Percentiles rank a stretch among this genome's conserved stretches.
These are phyloP conservation scores for Fusarium pseudonygamai DNA, from an alignment of 2,329 filamentous ascomycete genomes.

Conservation along the genomic window DNA sequence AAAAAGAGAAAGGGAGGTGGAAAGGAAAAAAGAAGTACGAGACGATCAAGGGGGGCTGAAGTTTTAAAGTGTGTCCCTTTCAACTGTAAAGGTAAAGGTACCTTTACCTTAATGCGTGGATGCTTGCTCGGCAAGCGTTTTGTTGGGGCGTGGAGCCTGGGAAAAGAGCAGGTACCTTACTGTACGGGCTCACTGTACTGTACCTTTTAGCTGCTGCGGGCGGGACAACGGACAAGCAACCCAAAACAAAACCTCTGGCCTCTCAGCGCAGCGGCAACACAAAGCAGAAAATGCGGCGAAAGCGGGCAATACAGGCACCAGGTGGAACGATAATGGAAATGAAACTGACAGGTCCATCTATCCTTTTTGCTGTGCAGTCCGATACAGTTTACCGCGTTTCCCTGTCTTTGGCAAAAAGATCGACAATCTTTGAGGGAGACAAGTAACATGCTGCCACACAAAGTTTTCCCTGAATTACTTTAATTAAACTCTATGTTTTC, in stretches of 20 bases:
- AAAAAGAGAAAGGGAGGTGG: conserved; percentile 1
- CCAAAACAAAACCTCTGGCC: background rate
- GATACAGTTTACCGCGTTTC: conserved; percentile 17
- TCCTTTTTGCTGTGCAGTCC: background rate
- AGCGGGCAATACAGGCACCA: conserved; percentile 6
- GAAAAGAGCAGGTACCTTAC: conserved; percentile 12
- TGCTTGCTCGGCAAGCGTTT: conserved; percentile 40
- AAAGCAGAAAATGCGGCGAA: conserved; percentile 27
- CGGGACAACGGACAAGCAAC: conserved; percentile 19
- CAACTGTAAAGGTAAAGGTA: conserved; percentile 2
- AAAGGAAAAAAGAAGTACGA: background rate
- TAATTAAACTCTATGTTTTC: background rate
- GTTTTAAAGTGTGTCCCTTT: conserved; percentile 30
- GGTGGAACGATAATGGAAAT: conserved; percentile 26
- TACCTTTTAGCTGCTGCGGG: background rate
- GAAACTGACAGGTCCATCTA: background rate
- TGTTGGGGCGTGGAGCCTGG: conserved; percentile 44
- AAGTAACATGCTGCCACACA: background rate
- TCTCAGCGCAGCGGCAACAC: conserved; percentile 22
- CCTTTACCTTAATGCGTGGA: background rate
- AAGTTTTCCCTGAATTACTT: background rate
- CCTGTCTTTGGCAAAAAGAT: conserved; percentile 27
- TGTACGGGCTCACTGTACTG: background rate
- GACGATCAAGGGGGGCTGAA: conserved; percentile 29
- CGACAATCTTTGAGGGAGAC: conserved; percentile 16